Conservation (phyloP, 495 filamentous ascomycete species). For the Podospora australis region DNA sequence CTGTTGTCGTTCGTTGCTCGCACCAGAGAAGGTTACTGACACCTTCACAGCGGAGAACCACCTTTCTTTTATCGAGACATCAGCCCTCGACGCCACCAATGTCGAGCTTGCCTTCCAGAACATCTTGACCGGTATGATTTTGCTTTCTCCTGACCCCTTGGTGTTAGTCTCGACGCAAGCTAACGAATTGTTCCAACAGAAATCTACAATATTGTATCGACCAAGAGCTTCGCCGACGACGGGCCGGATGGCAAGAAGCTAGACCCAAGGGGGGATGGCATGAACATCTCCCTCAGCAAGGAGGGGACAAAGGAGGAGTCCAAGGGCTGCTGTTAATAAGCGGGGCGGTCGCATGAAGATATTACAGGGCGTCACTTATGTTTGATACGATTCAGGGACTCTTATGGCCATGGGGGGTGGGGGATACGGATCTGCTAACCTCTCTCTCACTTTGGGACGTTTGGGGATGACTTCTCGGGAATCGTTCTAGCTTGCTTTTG, state of each 20-base stretch:
- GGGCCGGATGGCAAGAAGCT: slow-evolving; percentile 53
- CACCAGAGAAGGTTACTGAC: too few relatives aligned
- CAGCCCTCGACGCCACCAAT: slow-evolving; percentile 96
- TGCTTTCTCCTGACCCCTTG: background rate
- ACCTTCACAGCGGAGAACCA: slow-evolving; percentile 81
- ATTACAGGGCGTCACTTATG: slow-evolving; percentile 45
- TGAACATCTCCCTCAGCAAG: slow-evolving; percentile 76
- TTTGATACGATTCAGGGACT: slow-evolving; percentile 28
- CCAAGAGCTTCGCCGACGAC: slow-evolving; percentile 83
- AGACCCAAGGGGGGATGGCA: slow-evolving; percentile 47
- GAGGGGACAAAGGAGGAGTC: slow-evolving; percentile 59
- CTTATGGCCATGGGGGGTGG: slow-evolving; percentile 28
- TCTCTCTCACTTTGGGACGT: slow-evolving; percentile 23
- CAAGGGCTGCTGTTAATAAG: slow-evolving; percentile 69
- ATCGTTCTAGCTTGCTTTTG: slow-evolving; percentile 26
- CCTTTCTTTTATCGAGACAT: slow-evolving; percentile 97
- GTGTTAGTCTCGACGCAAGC: background rate
- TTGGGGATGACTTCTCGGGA: slow-evolving; percentile 17
- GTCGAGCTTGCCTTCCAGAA: slow-evolving; percentile 99
- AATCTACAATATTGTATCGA: slow-evolving; percentile 99
- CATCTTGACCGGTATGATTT: slow-evolving; percentile 82
- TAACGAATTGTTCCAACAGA: slow-evolving; percentile 45
- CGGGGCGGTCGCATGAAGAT: slow-evolving; percentile 34
- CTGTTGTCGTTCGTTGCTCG: too few relatives aligned
- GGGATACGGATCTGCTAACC: slow-evolving; percentile 31